Evolutionary conservation across 805 yeast genomes (phyloP).

Genomic region (Kodamaea restingae): DNA sequence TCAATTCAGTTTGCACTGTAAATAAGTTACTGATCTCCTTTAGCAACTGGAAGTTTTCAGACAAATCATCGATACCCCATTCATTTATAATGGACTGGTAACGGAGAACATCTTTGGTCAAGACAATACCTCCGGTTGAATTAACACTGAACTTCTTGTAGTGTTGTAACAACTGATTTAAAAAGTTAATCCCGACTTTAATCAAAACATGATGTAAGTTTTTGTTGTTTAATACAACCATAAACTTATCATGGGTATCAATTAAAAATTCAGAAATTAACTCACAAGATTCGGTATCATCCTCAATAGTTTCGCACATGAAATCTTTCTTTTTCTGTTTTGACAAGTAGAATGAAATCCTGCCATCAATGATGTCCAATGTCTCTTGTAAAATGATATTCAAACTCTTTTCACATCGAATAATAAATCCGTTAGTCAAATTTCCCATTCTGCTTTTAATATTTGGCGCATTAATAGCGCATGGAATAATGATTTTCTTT

Average conservation of each 20-base stretch:
- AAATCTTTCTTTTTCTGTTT: slow-evolving; percentile 78
- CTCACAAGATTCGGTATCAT: slow-evolving; percentile 70
- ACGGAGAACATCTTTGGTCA: slow-evolving; percentile 77
- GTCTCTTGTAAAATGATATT: slow-evolving; percentile 62
- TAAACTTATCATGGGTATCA: slow-evolving; percentile 38
- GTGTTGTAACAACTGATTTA: slow-evolving; percentile 62
- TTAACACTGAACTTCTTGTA: slow-evolving; percentile 72
- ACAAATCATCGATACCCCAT: slow-evolving; percentile 60
- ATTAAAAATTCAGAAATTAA: slow-evolving; percentile 53
- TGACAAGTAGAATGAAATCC: slow-evolving; percentile 44
- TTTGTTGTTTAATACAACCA: slow-evolving; percentile 28
- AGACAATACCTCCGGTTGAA: slow-evolving; percentile 75
- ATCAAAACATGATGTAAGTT: slow-evolving; percentile 51
- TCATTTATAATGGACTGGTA: slow-evolving; percentile 65
- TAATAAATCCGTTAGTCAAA: slow-evolving; percentile 56
- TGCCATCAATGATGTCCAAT: slow-evolving; percentile 47
- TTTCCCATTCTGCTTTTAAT: slow-evolving; percentile 57
- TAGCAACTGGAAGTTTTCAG: slow-evolving; percentile 62
- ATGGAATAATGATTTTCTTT: slow-evolving; percentile 70
- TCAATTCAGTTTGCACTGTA: slow-evolving; percentile 76
- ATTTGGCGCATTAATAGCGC: slow-evolving; percentile 57
- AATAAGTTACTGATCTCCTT: slow-evolving; percentile 81
- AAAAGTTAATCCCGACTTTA: slow-evolving; percentile 55
- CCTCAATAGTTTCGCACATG: slow-evolving; percentile 42
- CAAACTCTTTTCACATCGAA: slow-evolving; percentile 60